Evolutionary conservation across 352 stramenopile genomes (phyloP).

Genomic region (Globisporangium cederbergense): DNA sequence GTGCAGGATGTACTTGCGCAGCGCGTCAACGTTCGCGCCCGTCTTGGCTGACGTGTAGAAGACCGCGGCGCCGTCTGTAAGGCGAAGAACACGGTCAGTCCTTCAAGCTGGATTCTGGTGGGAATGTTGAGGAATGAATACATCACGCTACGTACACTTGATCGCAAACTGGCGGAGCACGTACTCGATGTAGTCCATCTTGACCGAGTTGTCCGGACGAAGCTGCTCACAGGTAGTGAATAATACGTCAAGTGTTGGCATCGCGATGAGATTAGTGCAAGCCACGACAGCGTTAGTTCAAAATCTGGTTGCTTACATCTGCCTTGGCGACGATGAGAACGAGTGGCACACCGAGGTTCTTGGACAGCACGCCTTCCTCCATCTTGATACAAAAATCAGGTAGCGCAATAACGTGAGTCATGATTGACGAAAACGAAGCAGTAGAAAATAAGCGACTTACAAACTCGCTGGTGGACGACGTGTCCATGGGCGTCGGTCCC

Average conservation of each 20-base stretch:
- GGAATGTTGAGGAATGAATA: not conserved
- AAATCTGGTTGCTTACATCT: slow-evolving; percentile 42
- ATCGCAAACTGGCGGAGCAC: slow-evolving; percentile 75
- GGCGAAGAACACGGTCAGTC: not conserved
- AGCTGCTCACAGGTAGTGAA: slow-evolving; percentile 24
- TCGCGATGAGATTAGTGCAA: too few species aligned
- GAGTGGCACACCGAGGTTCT: slow-evolving; percentile 76
- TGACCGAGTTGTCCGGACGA: slow-evolving; percentile 73
- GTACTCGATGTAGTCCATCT: slow-evolving; percentile 86
- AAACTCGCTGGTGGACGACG: slow-evolving; percentile 55
- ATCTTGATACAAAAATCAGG: slow-evolving; percentile 28
- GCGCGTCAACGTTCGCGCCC: slow-evolving; percentile 61
- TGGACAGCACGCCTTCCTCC: slow-evolving; percentile 72
- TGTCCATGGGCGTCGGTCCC: slow-evolving; percentile 45
- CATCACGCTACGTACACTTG: slow-evolving; percentile 52
- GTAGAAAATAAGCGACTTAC: slow-evolving; percentile 26
- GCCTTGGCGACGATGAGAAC: slow-evolving; percentile 73
- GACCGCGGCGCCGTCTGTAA: slow-evolving; percentile 62
- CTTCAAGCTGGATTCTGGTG: not conserved
- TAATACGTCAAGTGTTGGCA: not conserved
- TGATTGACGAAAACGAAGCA: not conserved
- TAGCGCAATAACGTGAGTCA: not conserved
- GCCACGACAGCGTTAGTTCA: too few species aligned
- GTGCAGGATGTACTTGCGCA: slow-evolving; percentile 77
- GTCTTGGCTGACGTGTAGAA: slow-evolving; percentile 84